Evolutionary conservation across 2,329 filamentous ascomycete species (phyloP).

Genomic region (Torrubiella hemipterigena): DNA sequence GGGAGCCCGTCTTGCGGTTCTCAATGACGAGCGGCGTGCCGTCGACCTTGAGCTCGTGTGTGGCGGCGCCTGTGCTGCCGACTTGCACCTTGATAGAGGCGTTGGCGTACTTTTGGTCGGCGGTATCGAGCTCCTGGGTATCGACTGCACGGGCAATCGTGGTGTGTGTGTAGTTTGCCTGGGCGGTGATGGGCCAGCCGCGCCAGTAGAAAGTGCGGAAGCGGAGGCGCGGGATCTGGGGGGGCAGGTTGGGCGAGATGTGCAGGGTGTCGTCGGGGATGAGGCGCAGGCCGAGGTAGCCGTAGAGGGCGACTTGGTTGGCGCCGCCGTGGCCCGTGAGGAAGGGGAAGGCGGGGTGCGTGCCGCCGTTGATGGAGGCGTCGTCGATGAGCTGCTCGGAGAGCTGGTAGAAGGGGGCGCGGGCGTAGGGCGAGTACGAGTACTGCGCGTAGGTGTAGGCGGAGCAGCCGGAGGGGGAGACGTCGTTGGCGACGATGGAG

Average conservation of each 20-base stretch:
- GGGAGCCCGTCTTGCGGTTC: slow-evolving; percentile 45
- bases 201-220: slow-evolving; percentile 16
- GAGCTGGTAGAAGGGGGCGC: slow-evolving; percentile 58
- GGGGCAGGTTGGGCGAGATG: slow-evolving; percentile 48
- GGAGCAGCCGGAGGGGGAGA: slow-evolving; percentile 56
- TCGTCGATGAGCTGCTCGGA: slow-evolving; percentile 57
- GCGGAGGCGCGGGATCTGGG: slow-evolving; percentile 40
- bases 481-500: slow-evolving; percentile 51
- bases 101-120: slow-evolving; percentile 40
- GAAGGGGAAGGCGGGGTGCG: slow-evolving; percentile 53
- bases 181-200: slow-evolving; percentile 13
- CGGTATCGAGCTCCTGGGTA: slow-evolving; percentile 29
- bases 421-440: slow-evolving; percentile 48
- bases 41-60: slow-evolving; percentile 33
- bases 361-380: slow-evolving; percentile 39
- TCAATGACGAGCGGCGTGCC: slow-evolving; percentile 35
- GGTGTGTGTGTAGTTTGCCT: slow-evolving; percentile 14
- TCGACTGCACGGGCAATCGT: slow-evolving; percentile 17
- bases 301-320: slow-evolving; percentile 55
- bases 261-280: slow-evolving; percentile 43
- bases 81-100: slow-evolving; percentile 46
- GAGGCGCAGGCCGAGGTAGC: slow-evolving; percentile 53
- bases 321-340: slow-evolving; percentile 59
- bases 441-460: slow-evolving; percentile 56
- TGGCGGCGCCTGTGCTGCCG: slow-evolving; percentile 26